These are phyloP conservation scores for Phytopythium chamaehyphon DNA, from an alignment of 352 stramenopile species.

Conservation along the genomic window DNA sequence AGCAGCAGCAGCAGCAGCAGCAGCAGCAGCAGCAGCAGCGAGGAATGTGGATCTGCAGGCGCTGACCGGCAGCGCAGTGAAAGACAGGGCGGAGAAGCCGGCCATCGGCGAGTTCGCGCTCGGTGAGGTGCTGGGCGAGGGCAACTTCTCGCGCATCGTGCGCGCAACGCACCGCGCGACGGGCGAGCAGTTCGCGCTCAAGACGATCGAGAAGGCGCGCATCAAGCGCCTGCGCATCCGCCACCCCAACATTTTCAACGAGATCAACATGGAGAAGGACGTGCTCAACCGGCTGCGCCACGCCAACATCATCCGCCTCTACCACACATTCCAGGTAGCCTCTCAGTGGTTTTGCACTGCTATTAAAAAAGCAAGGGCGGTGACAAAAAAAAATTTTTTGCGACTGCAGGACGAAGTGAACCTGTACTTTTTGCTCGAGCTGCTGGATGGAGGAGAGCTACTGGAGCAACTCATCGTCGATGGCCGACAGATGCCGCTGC, in stretches of 20 bases:
- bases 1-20: no score
- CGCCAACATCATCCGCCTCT: slow-evolving; percentile 92
- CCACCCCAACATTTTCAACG: slow-evolving; percentile 98
- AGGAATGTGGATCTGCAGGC: not conserved
- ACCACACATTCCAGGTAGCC: slow-evolving; percentile 93
- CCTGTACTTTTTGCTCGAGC: slow-evolving; percentile 96
- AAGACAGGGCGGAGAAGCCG: slow-evolving; percentile 70
- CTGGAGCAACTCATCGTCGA: slow-evolving; percentile 88
- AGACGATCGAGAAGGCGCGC: slow-evolving; percentile 92
- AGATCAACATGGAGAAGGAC: slow-evolving; percentile 97
- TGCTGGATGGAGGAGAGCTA: slow-evolving; percentile 90
- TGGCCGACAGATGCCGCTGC: slow-evolving; percentile 62
- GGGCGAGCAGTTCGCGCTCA: slow-evolving; percentile 93
- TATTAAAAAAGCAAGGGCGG: no score
- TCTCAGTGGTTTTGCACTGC: no score
- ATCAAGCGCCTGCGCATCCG: slow-evolving; percentile 86
- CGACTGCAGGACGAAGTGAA: slow-evolving; percentile 75
- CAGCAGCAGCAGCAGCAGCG: not conserved
- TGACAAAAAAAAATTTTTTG: no score
- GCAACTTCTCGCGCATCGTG: slow-evolving; percentile 96
- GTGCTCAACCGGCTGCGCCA: slow-evolving; percentile 89
- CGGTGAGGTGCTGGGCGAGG: slow-evolving; percentile 60
- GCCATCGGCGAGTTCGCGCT: slow-evolving; percentile 71
- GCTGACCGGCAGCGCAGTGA: slow-evolving; percentile 37
- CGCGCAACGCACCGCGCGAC: slow-evolving; percentile 86